Conservation (phyloP, 208 protist genomes). For the Herpetomonas tarakana region DNA sequence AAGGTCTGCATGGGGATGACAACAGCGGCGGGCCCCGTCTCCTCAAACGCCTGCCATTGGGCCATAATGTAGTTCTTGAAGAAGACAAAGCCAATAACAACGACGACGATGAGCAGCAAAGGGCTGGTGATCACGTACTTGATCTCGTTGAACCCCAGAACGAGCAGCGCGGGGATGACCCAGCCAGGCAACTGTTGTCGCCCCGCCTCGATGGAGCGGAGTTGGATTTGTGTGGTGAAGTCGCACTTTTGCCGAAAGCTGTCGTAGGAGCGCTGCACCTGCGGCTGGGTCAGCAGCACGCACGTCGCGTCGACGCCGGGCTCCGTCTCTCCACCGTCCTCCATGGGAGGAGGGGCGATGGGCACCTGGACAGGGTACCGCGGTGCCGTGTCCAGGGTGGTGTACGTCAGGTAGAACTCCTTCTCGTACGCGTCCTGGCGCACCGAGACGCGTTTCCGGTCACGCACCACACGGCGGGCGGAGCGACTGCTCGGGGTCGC, state of each 20-base stretch:
- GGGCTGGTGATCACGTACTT: conserved; percentile 76
- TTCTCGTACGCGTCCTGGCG: conserved; percentile 44
- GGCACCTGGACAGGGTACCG: conserved; percentile 40
- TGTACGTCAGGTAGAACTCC: conserved; percentile 56
- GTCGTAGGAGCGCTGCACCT: conserved; percentile 58
- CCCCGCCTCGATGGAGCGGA: conserved; percentile 58
- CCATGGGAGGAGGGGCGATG: conserved; percentile 13
- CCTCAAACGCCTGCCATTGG: conserved; percentile 78
- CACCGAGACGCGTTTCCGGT: conserved; percentile 25
- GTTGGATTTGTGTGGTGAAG: conserved; percentile 80
- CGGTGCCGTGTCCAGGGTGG: conserved; percentile 32
- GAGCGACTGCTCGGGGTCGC: conserved; percentile 15
- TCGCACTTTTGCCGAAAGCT: conserved; percentile 73
- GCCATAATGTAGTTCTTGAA: conserved; percentile 59
- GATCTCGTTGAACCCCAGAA: conserved; percentile 83
- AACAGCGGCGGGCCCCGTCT: conserved; percentile 55
- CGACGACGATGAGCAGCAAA: conserved; percentile 46
- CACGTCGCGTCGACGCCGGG: conserved; percentile 24
- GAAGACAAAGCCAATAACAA: conserved; percentile 50
- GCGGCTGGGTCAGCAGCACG: conserved; percentile 63
- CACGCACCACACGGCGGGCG: conserved; percentile 20
- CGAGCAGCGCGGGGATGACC: conserved; percentile 63
- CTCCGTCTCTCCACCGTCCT: conserved; percentile 16
- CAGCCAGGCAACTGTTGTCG: conserved; percentile 69
- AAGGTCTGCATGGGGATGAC: conserved; percentile 48